phyloP scores from a whole-genome alignment of 2,329 filamentous ascomycete genomes.

The Cladosporium sp. region DNA sequence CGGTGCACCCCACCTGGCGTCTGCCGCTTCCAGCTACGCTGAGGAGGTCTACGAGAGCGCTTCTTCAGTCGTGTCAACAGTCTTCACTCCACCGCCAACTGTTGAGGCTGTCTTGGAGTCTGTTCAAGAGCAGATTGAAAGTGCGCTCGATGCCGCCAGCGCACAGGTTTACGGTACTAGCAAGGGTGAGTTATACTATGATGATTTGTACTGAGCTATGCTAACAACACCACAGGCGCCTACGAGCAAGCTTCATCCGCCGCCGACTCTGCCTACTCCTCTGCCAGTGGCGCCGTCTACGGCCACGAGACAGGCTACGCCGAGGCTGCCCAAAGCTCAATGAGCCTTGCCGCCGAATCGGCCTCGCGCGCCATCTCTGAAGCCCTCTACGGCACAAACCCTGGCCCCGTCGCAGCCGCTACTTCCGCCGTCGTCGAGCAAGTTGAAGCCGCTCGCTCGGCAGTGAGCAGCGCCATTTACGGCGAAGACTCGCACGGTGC shows the following conservation, averaged over 20 bases:
- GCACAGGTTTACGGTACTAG: constrained; percentile 58
- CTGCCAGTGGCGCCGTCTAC: constrained; percentile 51
- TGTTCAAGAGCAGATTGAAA: constrained; percentile 58
- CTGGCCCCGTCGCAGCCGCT: constrained; percentile 44
- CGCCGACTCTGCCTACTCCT: constrained; percentile 52
- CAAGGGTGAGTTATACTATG: constrained; percentile 37
- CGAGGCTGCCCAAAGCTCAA: constrained; percentile 54
- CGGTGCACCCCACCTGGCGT: constrained; percentile 58
- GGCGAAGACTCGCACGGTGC: constrained; percentile 52
- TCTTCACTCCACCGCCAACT: constrained; percentile 59
- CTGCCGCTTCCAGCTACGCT: constrained; percentile 56
- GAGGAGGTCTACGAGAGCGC: constrained; percentile 49
- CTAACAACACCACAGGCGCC: constrained; percentile 33
- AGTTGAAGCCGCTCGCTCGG: constrained; percentile 49
- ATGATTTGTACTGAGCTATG: background rate
- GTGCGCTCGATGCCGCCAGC: constrained; percentile 60
- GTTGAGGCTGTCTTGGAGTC: constrained; percentile 59
- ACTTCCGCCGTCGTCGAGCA: constrained; percentile 50
- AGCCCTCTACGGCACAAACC: constrained; percentile 59
- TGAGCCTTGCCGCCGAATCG: constrained; percentile 55
- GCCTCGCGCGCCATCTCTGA: constrained; percentile 57
- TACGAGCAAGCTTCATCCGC: constrained; percentile 36
- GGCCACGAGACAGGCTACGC: constrained; percentile 54
- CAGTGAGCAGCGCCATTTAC: constrained; percentile 48
- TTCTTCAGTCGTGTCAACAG: constrained; percentile 47